phyloP scores from a whole-genome alignment of 1,284 basidiomycete species.

The Neonothopanus nambi region DNA sequence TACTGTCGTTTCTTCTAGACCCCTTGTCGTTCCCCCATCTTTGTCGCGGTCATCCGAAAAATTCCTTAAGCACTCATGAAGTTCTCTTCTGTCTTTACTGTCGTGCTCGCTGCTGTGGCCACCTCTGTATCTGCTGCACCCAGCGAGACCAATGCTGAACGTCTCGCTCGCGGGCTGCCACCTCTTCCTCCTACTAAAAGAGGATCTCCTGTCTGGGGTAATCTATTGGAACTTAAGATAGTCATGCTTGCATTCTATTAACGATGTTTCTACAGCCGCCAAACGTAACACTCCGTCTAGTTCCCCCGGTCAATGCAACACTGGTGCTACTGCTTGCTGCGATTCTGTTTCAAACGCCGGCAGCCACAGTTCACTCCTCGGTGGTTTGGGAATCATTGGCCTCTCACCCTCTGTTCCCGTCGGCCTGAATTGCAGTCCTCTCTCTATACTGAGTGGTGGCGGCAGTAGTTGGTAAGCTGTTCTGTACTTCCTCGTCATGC shows the following conservation, averaged over 20 bases:
- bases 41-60: too few species aligned
- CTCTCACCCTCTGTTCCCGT: slow-evolving; percentile 15
- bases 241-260: background rate
- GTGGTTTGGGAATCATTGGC: slow-evolving; percentile 29
- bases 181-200: slow-evolving; percentile 33
- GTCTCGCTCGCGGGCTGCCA: slow-evolving; percentile 49
- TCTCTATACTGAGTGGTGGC: slow-evolving; percentile 30
- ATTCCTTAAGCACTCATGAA: slow-evolving; percentile 35
- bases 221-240: slow-evolving; percentile 1
- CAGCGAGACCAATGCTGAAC: slow-evolving; percentile 49
- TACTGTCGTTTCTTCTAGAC: too few species aligned
- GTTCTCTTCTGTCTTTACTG: slow-evolving; percentile 39
- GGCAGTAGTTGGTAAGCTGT: slow-evolving; percentile 37
- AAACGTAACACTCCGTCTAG: slow-evolving; percentile 29
- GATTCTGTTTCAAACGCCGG: slow-evolving; percentile 22
- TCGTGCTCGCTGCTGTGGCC: slow-evolving; percentile 33
- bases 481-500: background rate
- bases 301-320: slow-evolving; percentile 32
- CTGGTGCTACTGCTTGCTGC: slow-evolving; percentile 45
- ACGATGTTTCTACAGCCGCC: slow-evolving; percentile 25
- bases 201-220: slow-evolving; percentile 31
- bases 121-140: slow-evolving; percentile 29
- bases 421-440: slow-evolving; percentile 38
- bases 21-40: too few species aligned
- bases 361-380: slow-evolving; percentile 19